Evolutionary conservation across 2,329 filamentous ascomycete species (phyloP).

Genomic region (Knoxdaviesia capensis): DNA sequence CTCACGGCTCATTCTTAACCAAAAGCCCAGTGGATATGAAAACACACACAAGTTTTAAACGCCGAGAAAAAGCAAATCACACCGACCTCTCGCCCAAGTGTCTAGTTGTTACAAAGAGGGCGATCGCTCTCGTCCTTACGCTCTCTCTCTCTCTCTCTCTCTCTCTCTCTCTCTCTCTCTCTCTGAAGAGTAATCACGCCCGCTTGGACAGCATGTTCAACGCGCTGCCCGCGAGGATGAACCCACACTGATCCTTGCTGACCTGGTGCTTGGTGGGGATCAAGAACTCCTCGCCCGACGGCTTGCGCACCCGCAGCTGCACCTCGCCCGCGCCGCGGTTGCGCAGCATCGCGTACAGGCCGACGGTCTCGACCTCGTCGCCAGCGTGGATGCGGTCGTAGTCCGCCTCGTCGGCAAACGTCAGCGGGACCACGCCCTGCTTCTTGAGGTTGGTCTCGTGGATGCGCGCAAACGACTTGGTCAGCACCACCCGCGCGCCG

Average conservation of each 20-base stretch:
- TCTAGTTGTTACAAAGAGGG: too few relatives aligned
- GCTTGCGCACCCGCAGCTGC: constrained; percentile 42
- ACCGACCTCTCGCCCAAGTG: too few relatives aligned
- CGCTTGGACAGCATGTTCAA: constrained; percentile 68
- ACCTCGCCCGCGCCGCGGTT: constrained; percentile 64
- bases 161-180: too few relatives aligned
- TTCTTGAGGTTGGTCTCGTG: constrained; percentile 96
- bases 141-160: too few relatives aligned
- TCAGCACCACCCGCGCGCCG: constrained; percentile 62
- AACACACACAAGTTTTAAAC: too few relatives aligned
- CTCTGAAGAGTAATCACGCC: neutral
- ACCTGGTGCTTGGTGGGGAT: constrained; percentile 76
- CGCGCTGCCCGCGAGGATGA: constrained; percentile 84
- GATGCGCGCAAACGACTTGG: constrained; percentile 78
- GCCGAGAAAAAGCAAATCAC: too few relatives aligned
- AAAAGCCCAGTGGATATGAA: too few relatives aligned
- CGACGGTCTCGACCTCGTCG: constrained; percentile 66
- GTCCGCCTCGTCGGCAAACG: constrained; percentile 71
- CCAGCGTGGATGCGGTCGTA: constrained; percentile 70
- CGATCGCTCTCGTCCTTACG: too few relatives aligned
- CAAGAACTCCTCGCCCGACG: constrained; percentile 39
- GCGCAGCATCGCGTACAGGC: constrained; percentile 62
- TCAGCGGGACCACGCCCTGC: constrained; percentile 88
- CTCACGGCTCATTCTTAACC: too few relatives aligned
- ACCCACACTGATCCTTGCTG: constrained; percentile 74